Evolutionary conservation across 202 grass and related monocot genomes (phyloP).

Genomic region (Setaria italica): DNA sequence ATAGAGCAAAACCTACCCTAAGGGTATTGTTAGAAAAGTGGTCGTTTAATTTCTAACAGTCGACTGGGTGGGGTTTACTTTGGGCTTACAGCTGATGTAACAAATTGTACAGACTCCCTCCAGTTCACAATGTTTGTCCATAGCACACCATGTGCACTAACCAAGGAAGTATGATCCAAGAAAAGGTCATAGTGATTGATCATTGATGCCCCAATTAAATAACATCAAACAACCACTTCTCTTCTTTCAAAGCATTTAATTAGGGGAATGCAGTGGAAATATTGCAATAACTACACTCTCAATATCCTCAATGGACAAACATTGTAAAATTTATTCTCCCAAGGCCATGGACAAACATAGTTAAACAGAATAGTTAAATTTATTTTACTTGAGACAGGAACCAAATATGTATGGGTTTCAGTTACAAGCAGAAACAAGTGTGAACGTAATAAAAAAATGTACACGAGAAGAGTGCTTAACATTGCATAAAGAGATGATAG

Average conservation of each 20-base stretch:
- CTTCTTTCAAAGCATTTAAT: neutral
- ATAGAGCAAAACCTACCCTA: neutral
- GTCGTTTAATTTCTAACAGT: neutral
- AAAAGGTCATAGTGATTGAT: neutral
- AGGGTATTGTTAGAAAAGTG: neutral
- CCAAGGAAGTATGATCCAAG: neutral
- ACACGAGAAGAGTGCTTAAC: constrained; percentile 15
- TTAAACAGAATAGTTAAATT: neutral
- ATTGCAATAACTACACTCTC: too few relatives aligned
- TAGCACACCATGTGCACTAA: neutral
- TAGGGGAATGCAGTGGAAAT: neutral
- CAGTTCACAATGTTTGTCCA: neutral
- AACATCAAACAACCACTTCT: neutral
- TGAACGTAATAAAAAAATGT: constrained; percentile 3
- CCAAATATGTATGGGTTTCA: neutral
- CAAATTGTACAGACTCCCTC: neutral
- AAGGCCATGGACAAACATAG: neutral
- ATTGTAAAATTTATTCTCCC: neutral
- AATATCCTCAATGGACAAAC: neutral
- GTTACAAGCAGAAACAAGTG: constrained; percentile 2
- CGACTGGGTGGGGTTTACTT: neutral
- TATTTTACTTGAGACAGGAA: neutral
- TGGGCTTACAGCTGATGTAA: neutral
- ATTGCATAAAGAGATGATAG: constrained; percentile 29
- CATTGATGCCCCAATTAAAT: neutral